Conservation (phyloP, 2,329 filamentous ascomycete species). For the Xylariales sp. region DNA sequence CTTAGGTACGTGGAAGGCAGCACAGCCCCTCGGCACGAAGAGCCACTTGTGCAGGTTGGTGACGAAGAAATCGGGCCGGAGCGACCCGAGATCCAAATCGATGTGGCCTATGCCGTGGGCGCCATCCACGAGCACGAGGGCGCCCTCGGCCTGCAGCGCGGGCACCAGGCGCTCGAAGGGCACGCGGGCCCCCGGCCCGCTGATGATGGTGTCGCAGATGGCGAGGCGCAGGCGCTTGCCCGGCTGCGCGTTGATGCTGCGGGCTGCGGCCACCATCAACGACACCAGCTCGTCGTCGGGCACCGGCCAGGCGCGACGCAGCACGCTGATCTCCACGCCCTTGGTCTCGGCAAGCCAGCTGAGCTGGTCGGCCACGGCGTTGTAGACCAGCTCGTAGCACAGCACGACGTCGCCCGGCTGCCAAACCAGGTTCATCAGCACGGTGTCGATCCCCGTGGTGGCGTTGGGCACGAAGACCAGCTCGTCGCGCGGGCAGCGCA, state of each 20-base stretch:
- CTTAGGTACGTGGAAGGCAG: conserved; percentile 57
- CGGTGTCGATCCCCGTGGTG: conserved; percentile 58
- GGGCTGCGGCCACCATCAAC: conserved; percentile 44
- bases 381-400: conserved; percentile 61
- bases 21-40: conserved; percentile 59
- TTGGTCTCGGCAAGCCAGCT: conserved; percentile 54
- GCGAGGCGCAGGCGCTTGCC: conserved; percentile 53
- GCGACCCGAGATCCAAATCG: conserved; percentile 47
- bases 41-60: conserved; percentile 69
- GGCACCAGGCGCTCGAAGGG: conserved; percentile 58
- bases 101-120: conserved; percentile 65
- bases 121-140: conserved; percentile 59
- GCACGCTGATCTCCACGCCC: conserved; percentile 27
- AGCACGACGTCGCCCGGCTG: conserved; percentile 53
- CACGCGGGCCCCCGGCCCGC: conserved; percentile 58
- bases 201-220: conserved; percentile 62
- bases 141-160: conserved; percentile 48
- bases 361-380: conserved; percentile 54
- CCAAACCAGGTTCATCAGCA: conserved; percentile 57
- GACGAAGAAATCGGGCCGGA: conserved; percentile 64
- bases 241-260: conserved; percentile 19
- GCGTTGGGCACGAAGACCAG: conserved; percentile 62
- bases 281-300: conserved; percentile 49
- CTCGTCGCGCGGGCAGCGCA: conserved; percentile 16
- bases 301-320: conserved; percentile 49